Evolutionary conservation across 805 yeast species (phyloP).

Genomic region (Candida dajiaensis): DNA sequence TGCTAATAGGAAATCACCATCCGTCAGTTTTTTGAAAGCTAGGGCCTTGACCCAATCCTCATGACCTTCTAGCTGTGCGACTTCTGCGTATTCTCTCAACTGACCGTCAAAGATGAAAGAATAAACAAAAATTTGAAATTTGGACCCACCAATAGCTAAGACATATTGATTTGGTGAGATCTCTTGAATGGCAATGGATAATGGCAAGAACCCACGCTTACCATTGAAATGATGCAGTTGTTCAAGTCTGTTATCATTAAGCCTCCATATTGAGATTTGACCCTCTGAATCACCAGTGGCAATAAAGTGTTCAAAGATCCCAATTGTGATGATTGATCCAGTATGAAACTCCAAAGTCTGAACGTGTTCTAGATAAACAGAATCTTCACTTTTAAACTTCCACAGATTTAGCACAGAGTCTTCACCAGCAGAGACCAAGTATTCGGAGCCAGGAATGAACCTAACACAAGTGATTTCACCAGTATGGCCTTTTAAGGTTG

Average conservation of each 20-base stretch:
- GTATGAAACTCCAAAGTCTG: slow-evolving; percentile 35
- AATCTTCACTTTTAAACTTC: slow-evolving; percentile 29
- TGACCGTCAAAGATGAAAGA: slow-evolving; percentile 29
- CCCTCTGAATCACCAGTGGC: slow-evolving; percentile 67
- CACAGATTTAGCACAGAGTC: slow-evolving; percentile 61
- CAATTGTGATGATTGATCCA: slow-evolving; percentile 50
- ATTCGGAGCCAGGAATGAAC: slow-evolving; percentile 40
- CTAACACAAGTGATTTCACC: slow-evolving; percentile 63
- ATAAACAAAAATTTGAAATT: slow-evolving; percentile 45
- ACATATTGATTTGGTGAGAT: slow-evolving; percentile 32
- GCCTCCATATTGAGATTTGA: slow-evolving; percentile 43
- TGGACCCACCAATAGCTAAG: slow-evolving; percentile 73
- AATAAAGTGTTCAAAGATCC: slow-evolving; percentile 34
- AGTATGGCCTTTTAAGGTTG: slow-evolving; percentile 56
- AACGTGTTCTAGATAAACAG: slow-evolving; percentile 15
- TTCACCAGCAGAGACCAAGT: slow-evolving; percentile 58
- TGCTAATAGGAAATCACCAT: slow-evolving; percentile 62
- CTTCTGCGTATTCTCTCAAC: slow-evolving; percentile 26
- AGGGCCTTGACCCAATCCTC: slow-evolving; percentile 93
- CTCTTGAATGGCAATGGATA: slow-evolving; percentile 31
- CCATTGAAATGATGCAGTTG: slow-evolving; percentile 30
- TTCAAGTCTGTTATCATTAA: slow-evolving; percentile 20
- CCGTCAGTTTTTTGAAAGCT: slow-evolving; percentile 42
- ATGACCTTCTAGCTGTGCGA: slow-evolving; percentile 73
- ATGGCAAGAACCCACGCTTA: slow-evolving; percentile 44